phyloP scores from a whole-genome alignment of 148 eudicot genomes.

The Nepenthes gracilis region DNA sequence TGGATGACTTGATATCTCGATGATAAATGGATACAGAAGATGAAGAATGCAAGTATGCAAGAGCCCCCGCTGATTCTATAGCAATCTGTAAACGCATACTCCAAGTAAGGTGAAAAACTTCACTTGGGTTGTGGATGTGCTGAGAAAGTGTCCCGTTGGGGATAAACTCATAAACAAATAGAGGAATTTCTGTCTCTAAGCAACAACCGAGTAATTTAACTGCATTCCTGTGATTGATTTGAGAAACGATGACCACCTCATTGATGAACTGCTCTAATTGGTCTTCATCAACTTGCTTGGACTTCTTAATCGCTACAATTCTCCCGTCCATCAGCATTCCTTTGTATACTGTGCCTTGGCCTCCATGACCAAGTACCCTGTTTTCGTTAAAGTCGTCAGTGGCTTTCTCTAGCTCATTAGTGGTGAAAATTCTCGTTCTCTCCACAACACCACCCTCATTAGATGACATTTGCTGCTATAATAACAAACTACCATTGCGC shows the following conservation, averaged over 20 bases:
- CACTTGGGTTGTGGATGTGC: slow-evolving; percentile 1
- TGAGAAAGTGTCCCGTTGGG: slow-evolving; percentile 4
- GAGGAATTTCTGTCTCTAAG: slow-evolving; percentile 2
- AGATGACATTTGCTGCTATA: background rate
- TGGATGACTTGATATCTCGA: slow-evolving; percentile 7
- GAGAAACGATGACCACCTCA: slow-evolving; percentile 5
- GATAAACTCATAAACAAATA: slow-evolving; percentile 6
- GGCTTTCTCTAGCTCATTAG: slow-evolving; percentile 1
- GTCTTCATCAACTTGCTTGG: slow-evolving; percentile 1
- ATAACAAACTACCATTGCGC: slow-evolving; percentile 1
- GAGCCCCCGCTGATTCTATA: background rate
- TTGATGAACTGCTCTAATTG: slow-evolving; percentile 6
- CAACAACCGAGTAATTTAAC: slow-evolving; percentile 5
- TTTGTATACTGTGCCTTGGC: slow-evolving; percentile 6
- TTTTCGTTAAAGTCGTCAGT: slow-evolving; percentile 3
- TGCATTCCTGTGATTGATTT: slow-evolving; percentile 3
- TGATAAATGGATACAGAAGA: background rate
- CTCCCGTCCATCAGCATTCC: slow-evolving; percentile 2
- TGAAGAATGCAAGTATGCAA: slow-evolving; percentile 2
- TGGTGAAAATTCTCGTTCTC: background rate
- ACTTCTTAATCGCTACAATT: slow-evolving; percentile 6
- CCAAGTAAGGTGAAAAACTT: slow-evolving; percentile 3
- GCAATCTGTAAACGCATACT: background rate
- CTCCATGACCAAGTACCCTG: slow-evolving; percentile 1
- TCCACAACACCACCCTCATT: slow-evolving; percentile 1